phyloP scores from a whole-genome alignment of 345 rosid species.

The Citrus australasica region DNA sequence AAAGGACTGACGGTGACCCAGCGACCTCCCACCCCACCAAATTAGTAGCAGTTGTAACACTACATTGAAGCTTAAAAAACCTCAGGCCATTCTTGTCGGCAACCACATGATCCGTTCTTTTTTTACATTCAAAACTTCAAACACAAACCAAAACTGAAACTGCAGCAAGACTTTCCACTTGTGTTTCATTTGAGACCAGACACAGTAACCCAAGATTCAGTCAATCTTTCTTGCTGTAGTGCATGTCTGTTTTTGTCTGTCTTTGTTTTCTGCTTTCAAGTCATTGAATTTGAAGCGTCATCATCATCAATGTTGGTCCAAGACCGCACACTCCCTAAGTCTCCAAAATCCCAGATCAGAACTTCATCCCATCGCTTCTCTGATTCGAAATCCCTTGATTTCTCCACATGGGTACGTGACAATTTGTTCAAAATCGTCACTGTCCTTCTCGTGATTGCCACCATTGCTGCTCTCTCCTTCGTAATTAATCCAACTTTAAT shows the following conservation, averaged over 20 bases:
- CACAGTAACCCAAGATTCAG: background rate
- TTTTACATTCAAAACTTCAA: background rate
- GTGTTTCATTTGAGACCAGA: background rate
- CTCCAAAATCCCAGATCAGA: slow-evolving; percentile 59
- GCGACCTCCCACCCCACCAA: slow-evolving; percentile 19
- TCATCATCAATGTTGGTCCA: slow-evolving; percentile 72
- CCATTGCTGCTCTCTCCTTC: slow-evolving; percentile 64
- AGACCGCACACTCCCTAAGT: slow-evolving; percentile 49
- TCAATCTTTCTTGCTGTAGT: background rate
- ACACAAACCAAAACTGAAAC: background rate
- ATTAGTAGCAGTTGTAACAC: slow-evolving; percentile 15
- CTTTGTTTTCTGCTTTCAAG: background rate
- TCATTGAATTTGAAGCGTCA: slow-evolving; percentile 1
- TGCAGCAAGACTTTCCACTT: background rate
- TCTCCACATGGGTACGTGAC: slow-evolving; percentile 72
- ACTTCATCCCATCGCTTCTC: slow-evolving; percentile 44
- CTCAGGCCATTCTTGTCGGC: slow-evolving; percentile 27
- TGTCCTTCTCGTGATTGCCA: slow-evolving; percentile 43
- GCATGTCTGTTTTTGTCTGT: background rate
- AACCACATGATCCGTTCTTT: slow-evolving; percentile 2
- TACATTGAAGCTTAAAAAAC: slow-evolving; percentile 28
- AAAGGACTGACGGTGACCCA: slow-evolving; percentile 25
- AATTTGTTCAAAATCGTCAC: slow-evolving; percentile 50
- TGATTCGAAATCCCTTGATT: slow-evolving; percentile 69
- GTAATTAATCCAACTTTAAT: no score